phyloP scores from a whole-genome alignment of 345 rosid genomes.

The Cardamine resedifolia region DNA sequence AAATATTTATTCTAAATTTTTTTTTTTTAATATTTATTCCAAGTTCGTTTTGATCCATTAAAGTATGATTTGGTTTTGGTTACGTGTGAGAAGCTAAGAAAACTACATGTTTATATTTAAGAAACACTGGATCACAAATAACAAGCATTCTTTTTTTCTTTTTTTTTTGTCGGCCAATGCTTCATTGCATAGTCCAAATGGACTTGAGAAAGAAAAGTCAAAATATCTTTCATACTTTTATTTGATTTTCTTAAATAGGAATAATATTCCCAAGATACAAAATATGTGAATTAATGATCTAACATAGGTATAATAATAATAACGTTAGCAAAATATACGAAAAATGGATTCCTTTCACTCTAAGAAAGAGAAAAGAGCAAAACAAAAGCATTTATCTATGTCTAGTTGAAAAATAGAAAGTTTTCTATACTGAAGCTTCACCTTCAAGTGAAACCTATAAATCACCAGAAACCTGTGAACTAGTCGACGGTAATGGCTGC shows the following conservation, averaged over 20 bases:
- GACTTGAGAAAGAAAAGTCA: background rate
- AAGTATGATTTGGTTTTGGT: background rate
- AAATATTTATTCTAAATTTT: background rate
- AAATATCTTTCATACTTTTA: background rate
- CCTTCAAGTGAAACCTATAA: background rate
- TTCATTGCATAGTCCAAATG: no score
- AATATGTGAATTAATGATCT: background rate
- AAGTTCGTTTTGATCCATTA: background rate
- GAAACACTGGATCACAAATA: background rate
- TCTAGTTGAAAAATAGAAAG: background rate
- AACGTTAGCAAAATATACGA: conserved; percentile 17
- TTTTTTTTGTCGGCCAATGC: no score
- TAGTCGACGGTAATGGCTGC: conserved; percentile 58
- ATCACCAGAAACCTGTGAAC: conserved; percentile 44
- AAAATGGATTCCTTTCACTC: conserved; percentile 27
- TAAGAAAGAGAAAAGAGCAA: conserved; percentile 7
- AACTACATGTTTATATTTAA: background rate
- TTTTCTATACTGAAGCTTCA: conserved; percentile 21
- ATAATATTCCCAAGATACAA: conserved; percentile 13
- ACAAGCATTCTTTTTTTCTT: no score
- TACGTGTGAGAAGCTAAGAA: background rate
- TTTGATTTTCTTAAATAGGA: background rate
- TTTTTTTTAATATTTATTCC: background rate
- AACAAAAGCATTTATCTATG: conserved; percentile 16
- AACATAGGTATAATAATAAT: no score